phyloP scores from a whole-genome alignment of 2,329 filamentous ascomycete genomes.

The Fusarium brachygibbosum region DNA sequence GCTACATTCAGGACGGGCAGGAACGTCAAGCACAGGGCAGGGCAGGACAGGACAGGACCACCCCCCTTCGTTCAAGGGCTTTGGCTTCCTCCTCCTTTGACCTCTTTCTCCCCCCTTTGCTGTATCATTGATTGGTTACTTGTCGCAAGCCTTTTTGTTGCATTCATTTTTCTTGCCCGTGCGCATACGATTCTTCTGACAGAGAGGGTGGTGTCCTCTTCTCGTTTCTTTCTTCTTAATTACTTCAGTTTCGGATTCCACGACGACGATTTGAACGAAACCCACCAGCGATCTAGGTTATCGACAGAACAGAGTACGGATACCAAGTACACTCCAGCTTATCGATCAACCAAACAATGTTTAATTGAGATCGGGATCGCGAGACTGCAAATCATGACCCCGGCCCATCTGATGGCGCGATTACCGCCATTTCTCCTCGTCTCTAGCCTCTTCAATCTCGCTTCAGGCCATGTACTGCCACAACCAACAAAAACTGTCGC shows the following conservation, averaged over 20 bases:
- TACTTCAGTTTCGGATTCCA: slow-evolving; percentile 11
- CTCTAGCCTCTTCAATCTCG: slow-evolving; percentile 51
- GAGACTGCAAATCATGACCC: slow-evolving; percentile 46
- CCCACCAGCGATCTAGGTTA: slow-evolving; percentile 10
- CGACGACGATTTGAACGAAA: slow-evolving; percentile 10
- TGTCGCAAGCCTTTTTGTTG: slow-evolving; percentile 7
- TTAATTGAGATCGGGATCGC: slow-evolving; percentile 44
- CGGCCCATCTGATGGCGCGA: slow-evolving; percentile 52
- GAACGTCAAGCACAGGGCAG: slow-evolving; percentile 1
- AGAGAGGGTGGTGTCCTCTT: slow-evolving; percentile 21
- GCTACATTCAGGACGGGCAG: slow-evolving; percentile 24
- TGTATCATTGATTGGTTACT: slow-evolving; percentile 27
- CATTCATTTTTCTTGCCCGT: slow-evolving; percentile 17
- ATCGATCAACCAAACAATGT: slow-evolving; percentile 37
- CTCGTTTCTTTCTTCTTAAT: slow-evolving; percentile 11
- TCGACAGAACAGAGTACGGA: not conserved
- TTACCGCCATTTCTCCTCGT: slow-evolving; percentile 56
- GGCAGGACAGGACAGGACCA: not conserved
- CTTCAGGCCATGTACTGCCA: slow-evolving; percentile 57
- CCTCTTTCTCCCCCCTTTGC: slow-evolving; percentile 32
- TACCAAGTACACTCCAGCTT: slow-evolving; percentile 11
- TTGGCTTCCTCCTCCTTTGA: slow-evolving; percentile 34
- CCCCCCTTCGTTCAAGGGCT: slow-evolving; percentile 37
- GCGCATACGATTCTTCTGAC: slow-evolving; percentile 19
- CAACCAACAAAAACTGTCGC: slow-evolving; percentile 57